Conservation (phyloP, 306 rosid genomes). For the Medicago arabica region DNA sequence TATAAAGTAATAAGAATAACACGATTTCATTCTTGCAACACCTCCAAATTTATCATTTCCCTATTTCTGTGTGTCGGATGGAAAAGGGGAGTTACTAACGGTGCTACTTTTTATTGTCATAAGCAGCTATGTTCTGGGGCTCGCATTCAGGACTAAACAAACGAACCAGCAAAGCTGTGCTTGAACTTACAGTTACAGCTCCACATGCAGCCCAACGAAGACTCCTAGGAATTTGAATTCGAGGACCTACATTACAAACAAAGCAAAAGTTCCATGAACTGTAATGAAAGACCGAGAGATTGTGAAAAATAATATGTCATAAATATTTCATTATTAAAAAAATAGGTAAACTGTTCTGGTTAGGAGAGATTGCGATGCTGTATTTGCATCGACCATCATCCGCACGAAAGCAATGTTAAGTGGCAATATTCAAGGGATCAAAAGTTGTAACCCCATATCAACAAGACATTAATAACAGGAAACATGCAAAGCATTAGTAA, state of each 20-base stretch:
- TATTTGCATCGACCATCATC: slow-evolving; percentile 17
- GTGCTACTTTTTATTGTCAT: slow-evolving; percentile 67
- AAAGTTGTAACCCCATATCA: background rate
- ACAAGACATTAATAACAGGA: slow-evolving; percentile 25
- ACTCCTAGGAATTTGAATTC: slow-evolving; percentile 79
- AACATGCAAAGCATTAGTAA: background rate
- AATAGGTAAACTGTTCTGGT: background rate
- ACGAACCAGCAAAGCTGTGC: slow-evolving; percentile 85
- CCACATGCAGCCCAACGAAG: slow-evolving; percentile 94
- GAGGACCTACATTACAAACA: slow-evolving; percentile 70
- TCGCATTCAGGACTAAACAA: slow-evolving; percentile 94
- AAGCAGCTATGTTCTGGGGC: slow-evolving; percentile 94
- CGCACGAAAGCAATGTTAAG: slow-evolving; percentile 17
- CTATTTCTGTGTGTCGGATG: background rate
- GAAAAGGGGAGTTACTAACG: background rate
- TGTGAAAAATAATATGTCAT: background rate
- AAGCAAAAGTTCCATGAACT: slow-evolving; percentile 18
- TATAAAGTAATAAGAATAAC: slow-evolving; percentile 3
- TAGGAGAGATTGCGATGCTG: background rate
- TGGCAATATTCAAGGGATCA: background rate
- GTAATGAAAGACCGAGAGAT: slow-evolving; percentile 1
- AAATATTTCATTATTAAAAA: background rate
- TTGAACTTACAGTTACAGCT: slow-evolving; percentile 72
- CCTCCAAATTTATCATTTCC: background rate
- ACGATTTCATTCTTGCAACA: slow-evolving; percentile 17